A percentile compares a stretch with the other conserved stretches of the same genome.
phyloP scores from a whole-genome alignment of 352 stramenopile species.

The Phytopythium chamaehyphon region DNA sequence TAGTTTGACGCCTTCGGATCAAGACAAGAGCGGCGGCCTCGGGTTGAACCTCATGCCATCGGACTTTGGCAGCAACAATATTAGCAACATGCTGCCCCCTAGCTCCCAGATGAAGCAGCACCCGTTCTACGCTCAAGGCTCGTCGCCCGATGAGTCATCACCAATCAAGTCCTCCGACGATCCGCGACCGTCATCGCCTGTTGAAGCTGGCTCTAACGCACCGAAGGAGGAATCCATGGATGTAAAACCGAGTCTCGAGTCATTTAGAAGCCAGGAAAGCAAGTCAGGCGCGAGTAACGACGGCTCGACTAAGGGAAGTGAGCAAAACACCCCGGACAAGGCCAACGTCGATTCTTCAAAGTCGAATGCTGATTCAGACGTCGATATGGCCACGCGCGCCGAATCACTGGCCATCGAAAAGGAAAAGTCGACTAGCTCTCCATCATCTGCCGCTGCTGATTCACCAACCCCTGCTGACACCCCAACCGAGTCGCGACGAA shows the following conservation, averaged over 20 bases:
- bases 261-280: background rate
- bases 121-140: conserved; percentile 17
- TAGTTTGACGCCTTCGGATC: conserved; percentile 21
- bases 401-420: background rate
- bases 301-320: background rate
- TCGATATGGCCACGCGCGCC: background rate
- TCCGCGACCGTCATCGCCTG: conserved; percentile 21
- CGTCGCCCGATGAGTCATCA: conserved; percentile 18
- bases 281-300: background rate
- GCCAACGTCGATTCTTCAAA: background rate
- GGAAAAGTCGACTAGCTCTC: background rate
- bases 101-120: conserved; percentile 38
- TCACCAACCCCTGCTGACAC: conserved; percentile 1
- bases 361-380: background rate
- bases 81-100: conserved; percentile 12
- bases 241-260: background rate
- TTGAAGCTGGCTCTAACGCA: conserved; percentile 7
- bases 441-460: too few species aligned
- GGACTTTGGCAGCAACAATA: conserved; percentile 36
- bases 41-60: conserved; percentile 61
- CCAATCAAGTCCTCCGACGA: conserved; percentile 28
- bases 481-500: conserved; percentile 19
- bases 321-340: background rate
- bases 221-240: background rate
- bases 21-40: conserved; percentile 56